Conservation (phyloP, 805 yeast species). For the Saccharomycopsis synnaedendra region DNA sequence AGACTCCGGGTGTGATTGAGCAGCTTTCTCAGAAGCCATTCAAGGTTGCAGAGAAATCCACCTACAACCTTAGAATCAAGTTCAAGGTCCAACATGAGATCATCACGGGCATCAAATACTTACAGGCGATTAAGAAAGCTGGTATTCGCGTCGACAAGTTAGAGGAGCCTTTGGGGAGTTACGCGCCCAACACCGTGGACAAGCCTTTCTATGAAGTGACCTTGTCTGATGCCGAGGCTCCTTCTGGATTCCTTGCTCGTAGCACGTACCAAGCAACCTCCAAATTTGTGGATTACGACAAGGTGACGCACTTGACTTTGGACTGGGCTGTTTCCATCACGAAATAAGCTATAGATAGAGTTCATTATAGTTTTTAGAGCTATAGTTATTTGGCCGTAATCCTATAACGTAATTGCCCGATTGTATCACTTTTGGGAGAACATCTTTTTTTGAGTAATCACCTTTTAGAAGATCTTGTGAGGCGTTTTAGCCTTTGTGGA, state of each 20-base stretch:
- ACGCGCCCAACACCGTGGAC: constrained; percentile 75
- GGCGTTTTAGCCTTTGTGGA: too few relatives aligned
- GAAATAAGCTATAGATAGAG: constrained; percentile 26
- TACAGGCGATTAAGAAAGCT: constrained; percentile 75
- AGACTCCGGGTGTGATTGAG: constrained; percentile 46
- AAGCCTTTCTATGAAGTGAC: constrained; percentile 66
- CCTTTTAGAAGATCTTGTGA: too few relatives aligned
- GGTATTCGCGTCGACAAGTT: constrained; percentile 80
- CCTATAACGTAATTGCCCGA: too few relatives aligned
- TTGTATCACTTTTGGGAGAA: too few relatives aligned
- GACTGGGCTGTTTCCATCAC: constrained; percentile 84
- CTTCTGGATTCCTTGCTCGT: constrained; percentile 80
- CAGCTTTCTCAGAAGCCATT: constrained; percentile 53
- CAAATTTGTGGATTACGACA: constrained; percentile 82
- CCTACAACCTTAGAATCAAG: constrained; percentile 59
- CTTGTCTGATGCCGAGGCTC: constrained; percentile 71
- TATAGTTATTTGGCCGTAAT: too few relatives aligned
- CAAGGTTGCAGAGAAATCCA: constrained; percentile 66
- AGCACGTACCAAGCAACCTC: constrained; percentile 76
- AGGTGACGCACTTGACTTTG: constrained; percentile 54
- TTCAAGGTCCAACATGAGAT: constrained; percentile 86
- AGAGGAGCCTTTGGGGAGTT: constrained; percentile 84
- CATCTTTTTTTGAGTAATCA: too few relatives aligned
- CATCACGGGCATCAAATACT: constrained; percentile 79
- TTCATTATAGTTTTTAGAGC: not conserved